phyloP scores from a whole-genome alignment of 345 rosid genomes.

The Cochlearia excelsa region DNA sequence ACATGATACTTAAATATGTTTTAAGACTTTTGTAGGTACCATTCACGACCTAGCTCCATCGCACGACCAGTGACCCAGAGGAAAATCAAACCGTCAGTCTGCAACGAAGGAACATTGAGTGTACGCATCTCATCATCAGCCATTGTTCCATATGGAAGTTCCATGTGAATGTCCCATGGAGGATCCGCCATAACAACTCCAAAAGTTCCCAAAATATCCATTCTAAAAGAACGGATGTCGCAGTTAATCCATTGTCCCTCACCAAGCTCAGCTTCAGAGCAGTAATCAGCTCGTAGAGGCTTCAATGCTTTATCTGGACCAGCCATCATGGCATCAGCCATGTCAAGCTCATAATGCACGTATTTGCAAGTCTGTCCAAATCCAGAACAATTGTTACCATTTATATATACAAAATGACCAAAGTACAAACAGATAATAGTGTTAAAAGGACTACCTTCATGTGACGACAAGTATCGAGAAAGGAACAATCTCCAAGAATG shows the following conservation, averaged over 20 bases:
- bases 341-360: constrained; percentile 96
- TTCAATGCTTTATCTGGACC: constrained; percentile 70
- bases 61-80: constrained; percentile 99
- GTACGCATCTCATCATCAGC: constrained; percentile 98
- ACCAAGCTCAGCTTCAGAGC: constrained; percentile 96
- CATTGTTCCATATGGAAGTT: constrained; percentile 99
- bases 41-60: constrained; percentile 99
- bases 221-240: constrained; percentile 81
- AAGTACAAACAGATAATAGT: constrained; percentile 4
- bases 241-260: constrained; percentile 97
- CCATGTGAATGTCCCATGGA: constrained; percentile 99
- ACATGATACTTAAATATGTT: not conserved
- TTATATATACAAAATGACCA: not conserved
- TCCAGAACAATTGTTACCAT: constrained; percentile 10
- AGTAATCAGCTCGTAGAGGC: constrained; percentile 90
- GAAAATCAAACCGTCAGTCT: constrained; percentile 94
- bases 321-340: constrained; percentile 63
- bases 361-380: constrained; percentile 84
- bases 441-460: constrained; percentile 65
- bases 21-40: constrained; percentile 40
- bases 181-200: constrained; percentile 99
- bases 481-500: constrained; percentile 95
- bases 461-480: constrained; percentile 99
- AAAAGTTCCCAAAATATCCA: constrained; percentile 95
- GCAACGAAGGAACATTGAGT: constrained; percentile 96